Percentiles rank a stretch among this genome's conserved stretches.
These are phyloP conservation scores for Hymenoscyphus occultus DNA, from an alignment of 2,329 filamentous ascomycete genomes.

Conservation along the genomic window DNA sequence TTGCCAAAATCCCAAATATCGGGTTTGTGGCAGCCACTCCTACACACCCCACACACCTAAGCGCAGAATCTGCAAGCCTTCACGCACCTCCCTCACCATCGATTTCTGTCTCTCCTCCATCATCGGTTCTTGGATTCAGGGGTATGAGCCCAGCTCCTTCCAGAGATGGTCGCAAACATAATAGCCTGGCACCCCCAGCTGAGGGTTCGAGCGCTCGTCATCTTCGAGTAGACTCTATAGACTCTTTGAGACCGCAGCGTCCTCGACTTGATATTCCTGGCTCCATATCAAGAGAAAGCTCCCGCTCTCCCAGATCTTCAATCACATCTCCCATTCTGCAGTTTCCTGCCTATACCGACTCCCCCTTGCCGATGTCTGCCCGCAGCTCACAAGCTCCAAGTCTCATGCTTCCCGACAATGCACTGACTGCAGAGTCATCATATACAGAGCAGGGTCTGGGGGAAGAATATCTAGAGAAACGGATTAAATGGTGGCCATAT, in stretches of 20 bases:
- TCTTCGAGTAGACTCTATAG: slow-evolving; percentile 33
- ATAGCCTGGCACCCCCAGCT: slow-evolving; percentile 44
- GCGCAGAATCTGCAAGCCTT: slow-evolving; percentile 28
- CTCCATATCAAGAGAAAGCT: slow-evolving; percentile 31
- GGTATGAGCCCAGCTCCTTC: slow-evolving; percentile 35
- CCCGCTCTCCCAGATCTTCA: slow-evolving; percentile 19
- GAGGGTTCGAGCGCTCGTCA: slow-evolving; percentile 36
- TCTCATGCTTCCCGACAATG: slow-evolving; percentile 32
- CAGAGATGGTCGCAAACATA: slow-evolving; percentile 32
- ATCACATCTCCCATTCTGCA: slow-evolving; percentile 28
- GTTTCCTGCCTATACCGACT: slow-evolving; percentile 36
- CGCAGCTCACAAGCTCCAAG: slow-evolving; percentile 32
- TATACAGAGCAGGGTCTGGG: slow-evolving; percentile 25
- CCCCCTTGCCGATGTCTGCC: slow-evolving; percentile 31
- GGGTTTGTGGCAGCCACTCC: slow-evolving; percentile 41
- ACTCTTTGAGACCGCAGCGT: slow-evolving; percentile 24
- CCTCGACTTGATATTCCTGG: slow-evolving; percentile 32
- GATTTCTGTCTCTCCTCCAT: slow-evolving; percentile 31
- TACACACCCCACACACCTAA: slow-evolving; percentile 37
- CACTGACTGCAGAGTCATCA: slow-evolving; percentile 25
- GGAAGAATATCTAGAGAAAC: slow-evolving; percentile 33
- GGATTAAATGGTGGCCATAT: slow-evolving; percentile 78
- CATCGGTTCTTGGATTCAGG: slow-evolving; percentile 27
- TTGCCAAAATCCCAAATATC: slow-evolving; percentile 32
- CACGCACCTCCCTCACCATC: slow-evolving; percentile 39